These are phyloP conservation scores for Casaregolazyma lundiana DNA, from an alignment of 1,139 yeast genomes.

Conservation along the genomic window DNA sequence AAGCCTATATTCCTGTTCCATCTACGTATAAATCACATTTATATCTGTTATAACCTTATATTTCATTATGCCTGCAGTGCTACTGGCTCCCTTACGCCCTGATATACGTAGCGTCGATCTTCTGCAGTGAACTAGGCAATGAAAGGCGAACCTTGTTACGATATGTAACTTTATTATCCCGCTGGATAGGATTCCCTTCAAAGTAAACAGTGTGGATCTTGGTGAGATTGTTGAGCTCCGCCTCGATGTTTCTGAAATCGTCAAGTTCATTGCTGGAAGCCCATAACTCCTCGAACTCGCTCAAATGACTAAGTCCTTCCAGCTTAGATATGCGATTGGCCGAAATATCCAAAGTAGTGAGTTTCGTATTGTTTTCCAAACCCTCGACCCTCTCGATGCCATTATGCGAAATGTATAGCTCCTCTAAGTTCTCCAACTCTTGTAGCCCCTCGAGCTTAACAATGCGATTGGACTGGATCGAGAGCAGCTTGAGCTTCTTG, in stretches of 20 bases:
- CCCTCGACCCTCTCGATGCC: conserved; percentile 74
- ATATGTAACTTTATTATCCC: conserved; percentile 68
- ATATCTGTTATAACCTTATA: neutral
- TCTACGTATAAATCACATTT: neutral
- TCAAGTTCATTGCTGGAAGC: conserved; percentile 73
- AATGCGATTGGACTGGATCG: conserved; percentile 84
- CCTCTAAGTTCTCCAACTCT: conserved; percentile 65
- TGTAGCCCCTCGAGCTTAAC: conserved; percentile 80
- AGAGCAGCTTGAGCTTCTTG: conserved; percentile 63
- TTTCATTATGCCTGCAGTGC: neutral
- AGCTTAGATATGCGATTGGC: conserved; percentile 62
- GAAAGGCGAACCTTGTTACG: conserved; percentile 74
- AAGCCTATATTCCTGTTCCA: too few relatives aligned
- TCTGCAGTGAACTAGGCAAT: conserved; percentile 67
- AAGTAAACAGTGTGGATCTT: conserved; percentile 84
- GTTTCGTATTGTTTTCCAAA: conserved; percentile 61
- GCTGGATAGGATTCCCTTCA: conserved; percentile 91
- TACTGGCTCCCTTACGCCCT: conserved; percentile 3
- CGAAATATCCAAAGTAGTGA: conserved; percentile 77
- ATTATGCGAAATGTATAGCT: conserved; percentile 84
- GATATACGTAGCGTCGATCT: conserved; percentile 83
- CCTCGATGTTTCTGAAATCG: conserved; percentile 62
- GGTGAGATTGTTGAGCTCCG: conserved; percentile 58
- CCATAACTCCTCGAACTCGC: conserved; percentile 84
- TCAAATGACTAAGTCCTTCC: conserved; percentile 61